These are phyloP conservation scores for Ceratobasidium sp. DNA, from an alignment of 1,284 basidiomycete genomes.

Conservation along the genomic window DNA sequence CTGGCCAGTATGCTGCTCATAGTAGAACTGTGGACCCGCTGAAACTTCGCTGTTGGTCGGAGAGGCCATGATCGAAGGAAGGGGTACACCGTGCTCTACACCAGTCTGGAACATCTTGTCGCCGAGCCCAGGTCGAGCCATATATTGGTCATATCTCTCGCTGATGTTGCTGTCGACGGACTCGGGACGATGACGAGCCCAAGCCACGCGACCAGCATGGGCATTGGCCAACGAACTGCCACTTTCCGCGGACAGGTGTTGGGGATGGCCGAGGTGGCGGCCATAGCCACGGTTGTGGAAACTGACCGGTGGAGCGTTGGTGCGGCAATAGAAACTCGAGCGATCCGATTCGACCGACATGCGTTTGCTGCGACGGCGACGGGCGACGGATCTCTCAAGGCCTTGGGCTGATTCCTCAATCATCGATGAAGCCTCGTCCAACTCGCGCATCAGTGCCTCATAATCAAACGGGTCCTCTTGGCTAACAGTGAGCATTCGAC, in stretches of 20 bases:
- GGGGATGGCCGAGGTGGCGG: slow-evolving; percentile 58
- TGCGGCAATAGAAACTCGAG: slow-evolving; percentile 77
- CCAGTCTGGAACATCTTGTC: slow-evolving; percentile 88
- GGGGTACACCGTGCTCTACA: slow-evolving; percentile 69
- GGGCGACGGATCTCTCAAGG: slow-evolving; percentile 49
- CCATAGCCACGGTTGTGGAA: slow-evolving; percentile 70
- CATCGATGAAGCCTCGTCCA: slow-evolving; percentile 21
- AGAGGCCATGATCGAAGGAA: slow-evolving; percentile 77
- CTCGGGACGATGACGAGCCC: slow-evolving; percentile 73
- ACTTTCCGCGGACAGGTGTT: slow-evolving; percentile 65
- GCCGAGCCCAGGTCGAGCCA: slow-evolving; percentile 81
- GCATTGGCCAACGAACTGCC: slow-evolving; percentile 68
- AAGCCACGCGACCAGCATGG: slow-evolving; percentile 70
- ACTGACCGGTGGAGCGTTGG: slow-evolving; percentile 70
- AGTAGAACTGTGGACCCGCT: slow-evolving; percentile 52
- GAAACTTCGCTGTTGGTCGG: slow-evolving; percentile 64
- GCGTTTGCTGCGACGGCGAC: slow-evolving; percentile 62
- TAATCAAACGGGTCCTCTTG: slow-evolving; percentile 82
- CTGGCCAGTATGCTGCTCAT: slow-evolving; percentile 19
- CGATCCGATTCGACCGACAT: slow-evolving; percentile 74
- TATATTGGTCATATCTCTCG: slow-evolving; percentile 68
- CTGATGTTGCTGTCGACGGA: slow-evolving; percentile 78
- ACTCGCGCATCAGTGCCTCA: slow-evolving; percentile 50
- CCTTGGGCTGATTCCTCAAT: slow-evolving; percentile 47
- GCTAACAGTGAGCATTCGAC: slow-evolving; percentile 74